Base-by-base conservation (phyloP, 495 filamentous ascomycete species). In the Lophiostoma macrostomum region DNA sequence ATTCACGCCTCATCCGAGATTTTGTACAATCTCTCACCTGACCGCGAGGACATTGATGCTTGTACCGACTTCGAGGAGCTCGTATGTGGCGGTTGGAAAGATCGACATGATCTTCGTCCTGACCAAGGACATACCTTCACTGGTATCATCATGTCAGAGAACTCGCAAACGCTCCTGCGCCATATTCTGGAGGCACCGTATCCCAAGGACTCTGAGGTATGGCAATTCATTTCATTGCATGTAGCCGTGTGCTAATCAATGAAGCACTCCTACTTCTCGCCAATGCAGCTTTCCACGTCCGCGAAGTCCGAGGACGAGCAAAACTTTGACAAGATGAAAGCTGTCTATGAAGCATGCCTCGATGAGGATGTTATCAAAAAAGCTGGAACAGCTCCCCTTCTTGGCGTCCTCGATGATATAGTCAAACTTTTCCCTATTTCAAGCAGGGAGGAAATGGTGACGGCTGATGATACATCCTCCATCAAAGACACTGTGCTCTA, bases 1-100 rank as follows among this genome's bases (percentile, higher is more conserved):
- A 71, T 88, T 11, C 80, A 85, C 47, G 84, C 83, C 20, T 75
- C 85, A 5, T 83, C 84, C 18, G 77, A 81, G 45, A 78, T 88
- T 27, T 74, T 90, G 6, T 77, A 80, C 52, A 86, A 82, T 54
- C 69, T 88, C 24, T 78, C 83, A 14, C 80, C 85, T n/a, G 73
- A 82, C 31, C 80, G 82, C 58, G 65, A 75, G 47, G 56, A 79
- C 0, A 68, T 87, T 32, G 83, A 90, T 63, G 81, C 86, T 3
- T 90, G 86, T 56, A 80, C 72, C 34, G 61, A 86, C 42, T 88
- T 88, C 50, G 83, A 88, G 46, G 72, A 81, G 54, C 77, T 80
- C 58, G 81, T 85, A 29, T 90, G 85, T 61, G 82, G 79, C 43
- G 85, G 85, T 14, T 87, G 82, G 77, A 68, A 73, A 35, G 73